Evolutionary conservation across 2,329 filamentous ascomycete genomes (phyloP).

Genomic region (Leptographium radiaticola): DNA sequence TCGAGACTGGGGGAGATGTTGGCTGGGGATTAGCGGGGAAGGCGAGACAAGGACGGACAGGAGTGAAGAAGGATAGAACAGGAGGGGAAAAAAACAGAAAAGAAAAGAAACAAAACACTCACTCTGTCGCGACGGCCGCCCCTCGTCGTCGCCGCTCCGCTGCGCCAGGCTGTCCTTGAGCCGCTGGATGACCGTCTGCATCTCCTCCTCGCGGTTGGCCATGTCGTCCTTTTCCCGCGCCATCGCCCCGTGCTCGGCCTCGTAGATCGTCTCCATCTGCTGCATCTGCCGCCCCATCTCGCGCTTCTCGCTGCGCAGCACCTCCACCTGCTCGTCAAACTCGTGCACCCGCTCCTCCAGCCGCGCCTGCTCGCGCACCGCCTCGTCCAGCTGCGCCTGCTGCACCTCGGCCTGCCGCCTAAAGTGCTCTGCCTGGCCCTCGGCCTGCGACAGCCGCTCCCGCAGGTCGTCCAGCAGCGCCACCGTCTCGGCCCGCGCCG

Average conservation of each 20-base stretch:
- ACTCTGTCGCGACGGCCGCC: conserved; percentile 45
- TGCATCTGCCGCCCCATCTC: conserved; percentile 72
- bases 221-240: conserved; percentile 89
- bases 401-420: conserved; percentile 76
- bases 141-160: conserved; percentile 50
- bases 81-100: background rate
- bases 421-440: conserved; percentile 63
- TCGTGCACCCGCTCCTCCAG: conserved; percentile 83
- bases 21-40: conserved; percentile 12
- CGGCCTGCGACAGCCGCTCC: conserved; percentile 68
- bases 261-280: conserved; percentile 87
- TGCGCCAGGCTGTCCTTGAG: conserved; percentile 82
- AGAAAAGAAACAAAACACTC: background rate
- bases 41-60: background rate
- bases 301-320: conserved; percentile 70
- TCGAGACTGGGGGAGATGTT: conserved; percentile 57
- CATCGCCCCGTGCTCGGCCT: conserved; percentile 75
- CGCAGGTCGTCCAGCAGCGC: conserved; percentile 74
- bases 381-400: conserved; percentile 77
- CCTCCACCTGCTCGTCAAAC: conserved; percentile 69
- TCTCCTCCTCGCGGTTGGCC: conserved; percentile 70
- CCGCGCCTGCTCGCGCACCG: conserved; percentile 66
- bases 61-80: background rate
- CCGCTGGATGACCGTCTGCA: conserved; percentile 80
- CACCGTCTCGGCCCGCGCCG: conserved; percentile 66